Percentiles rank a stretch among this genome's conserved stretches.
Evolutionary conservation across 1,284 basidiomycete genomes (phyloP).

Genomic region (Cryptococcus neoformans): DNA sequence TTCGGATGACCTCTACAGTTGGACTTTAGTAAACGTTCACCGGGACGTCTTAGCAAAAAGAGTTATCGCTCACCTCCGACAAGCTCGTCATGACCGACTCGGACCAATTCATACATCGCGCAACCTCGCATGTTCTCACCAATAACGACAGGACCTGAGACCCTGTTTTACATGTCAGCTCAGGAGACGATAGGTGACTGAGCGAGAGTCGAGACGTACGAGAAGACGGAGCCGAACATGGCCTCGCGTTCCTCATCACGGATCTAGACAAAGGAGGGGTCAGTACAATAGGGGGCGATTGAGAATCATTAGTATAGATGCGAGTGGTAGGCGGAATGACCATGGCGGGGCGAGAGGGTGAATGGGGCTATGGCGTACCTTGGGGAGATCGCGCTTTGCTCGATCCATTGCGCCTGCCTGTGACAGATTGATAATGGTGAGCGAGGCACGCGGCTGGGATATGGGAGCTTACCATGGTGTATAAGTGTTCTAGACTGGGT

Average conservation of each 20-base stretch:
- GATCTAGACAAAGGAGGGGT: constrained; percentile 51
- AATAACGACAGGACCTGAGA: constrained; percentile 94
- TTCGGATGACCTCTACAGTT: constrained; percentile 85
- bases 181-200: not conserved
- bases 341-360: not conserved
- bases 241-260: constrained; percentile 85
- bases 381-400: constrained; percentile 79
- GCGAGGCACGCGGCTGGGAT: not conserved
- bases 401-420: constrained; percentile 87
- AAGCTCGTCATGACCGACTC: constrained; percentile 95
- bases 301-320: too few relatives aligned
- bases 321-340: not conserved
- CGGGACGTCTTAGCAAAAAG: constrained; percentile 35
- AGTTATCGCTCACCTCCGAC: constrained; percentile 67
- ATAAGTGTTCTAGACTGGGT: not conserved
- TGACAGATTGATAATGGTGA: not conserved
- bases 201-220: constrained; percentile 23
- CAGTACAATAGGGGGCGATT: not conserved
- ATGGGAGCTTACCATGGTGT: constrained; percentile 11
- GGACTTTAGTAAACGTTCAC: too few relatives aligned
- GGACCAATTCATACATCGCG: constrained; percentile 93
- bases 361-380: constrained; percentile 42
- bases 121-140: constrained; percentile 95
- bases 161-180: constrained; percentile 53
- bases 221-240: constrained; percentile 81